phyloP scores from a whole-genome alignment of 176 grass and related monocot species.

The Poa pratensis region DNA sequence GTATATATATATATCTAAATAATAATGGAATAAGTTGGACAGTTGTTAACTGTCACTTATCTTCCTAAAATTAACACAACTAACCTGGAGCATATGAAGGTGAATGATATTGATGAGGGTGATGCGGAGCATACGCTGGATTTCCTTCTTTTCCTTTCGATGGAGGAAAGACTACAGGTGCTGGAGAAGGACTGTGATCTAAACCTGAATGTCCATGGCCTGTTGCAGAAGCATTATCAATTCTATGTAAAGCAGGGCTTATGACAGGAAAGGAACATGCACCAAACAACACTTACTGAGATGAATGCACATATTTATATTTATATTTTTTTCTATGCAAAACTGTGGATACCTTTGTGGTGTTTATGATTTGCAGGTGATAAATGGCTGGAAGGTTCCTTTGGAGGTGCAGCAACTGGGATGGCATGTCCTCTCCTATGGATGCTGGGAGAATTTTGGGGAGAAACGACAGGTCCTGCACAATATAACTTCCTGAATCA shows the following conservation, averaged over 20 bases:
- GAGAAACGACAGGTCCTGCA: conserved; percentile 55
- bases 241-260: conserved; percentile 65
- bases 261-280: conserved; percentile 63
- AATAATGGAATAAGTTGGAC: neutral
- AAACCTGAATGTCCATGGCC: conserved; percentile 51
- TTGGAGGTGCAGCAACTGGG: conserved; percentile 58
- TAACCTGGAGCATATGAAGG: conserved; percentile 63
- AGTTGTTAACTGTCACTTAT: neutral
- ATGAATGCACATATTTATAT: conserved; percentile 13
- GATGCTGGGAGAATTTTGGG: conserved; percentile 41
- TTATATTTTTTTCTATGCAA: conserved; percentile 14
- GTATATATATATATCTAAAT: neutral
- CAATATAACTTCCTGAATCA: conserved; percentile 38
- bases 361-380: conserved; percentile 47
- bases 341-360: conserved; percentile 41
- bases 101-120: conserved; percentile 38
- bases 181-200: conserved; percentile 54
- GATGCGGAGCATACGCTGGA: conserved; percentile 58
- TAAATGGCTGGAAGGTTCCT: conserved; percentile 48
- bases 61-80: conserved; percentile 13
- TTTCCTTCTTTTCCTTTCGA: conserved; percentile 48
- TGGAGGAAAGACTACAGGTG: conserved; percentile 55
- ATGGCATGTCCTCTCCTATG: conserved; percentile 51
- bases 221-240: conserved; percentile 49
- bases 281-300: conserved; percentile 40